These are phyloP conservation scores for Boletus smithii DNA, from an alignment of 1,284 basidiomycete species.

Conservation along the genomic window DNA sequence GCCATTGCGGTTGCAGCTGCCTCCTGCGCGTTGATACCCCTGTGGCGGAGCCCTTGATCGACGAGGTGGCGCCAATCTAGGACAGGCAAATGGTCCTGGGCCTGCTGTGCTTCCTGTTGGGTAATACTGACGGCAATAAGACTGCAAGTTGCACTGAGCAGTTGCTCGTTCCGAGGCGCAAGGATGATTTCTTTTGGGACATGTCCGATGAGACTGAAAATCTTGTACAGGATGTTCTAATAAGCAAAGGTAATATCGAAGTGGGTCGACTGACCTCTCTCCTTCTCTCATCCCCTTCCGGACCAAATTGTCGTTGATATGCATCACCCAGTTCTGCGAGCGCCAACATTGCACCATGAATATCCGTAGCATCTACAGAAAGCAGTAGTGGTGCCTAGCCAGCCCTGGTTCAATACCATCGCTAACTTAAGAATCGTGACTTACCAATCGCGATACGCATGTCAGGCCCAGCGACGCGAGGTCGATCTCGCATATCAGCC, in stretches of 20 bases:
- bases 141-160: conserved; percentile 72
- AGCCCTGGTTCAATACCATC: conserved; percentile 10
- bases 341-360: conserved; percentile 81
- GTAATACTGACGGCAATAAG: conserved; percentile 70
- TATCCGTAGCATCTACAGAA: conserved; percentile 66
- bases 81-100: conserved; percentile 39
- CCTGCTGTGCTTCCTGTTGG: conserved; percentile 44
- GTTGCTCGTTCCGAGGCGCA: conserved; percentile 68
- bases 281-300: conserved; percentile 33
- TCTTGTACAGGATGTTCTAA: conserved; percentile 36
- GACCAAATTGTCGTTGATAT: conserved; percentile 37
- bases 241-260: conserved; percentile 3
- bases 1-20: conserved; percentile 66
- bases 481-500: conserved; percentile 64
- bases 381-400: conserved; percentile 55
- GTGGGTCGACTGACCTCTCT: conserved; percentile 36
- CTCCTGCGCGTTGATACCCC: conserved; percentile 66
- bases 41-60: conserved; percentile 70
- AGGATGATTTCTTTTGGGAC: conserved; percentile 60
- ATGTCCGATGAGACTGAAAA: conserved; percentile 52
- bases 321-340: conserved; percentile 68
- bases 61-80: conserved; percentile 69
- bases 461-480: conserved; percentile 50
- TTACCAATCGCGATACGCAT: conserved; percentile 51
- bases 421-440: conserved; percentile 19